A percentile compares a stretch with the other conserved stretches of the same genome.
Conservation (phyloP, 495 filamentous ascomycete species). For the Aspergillus steynii region DNA sequence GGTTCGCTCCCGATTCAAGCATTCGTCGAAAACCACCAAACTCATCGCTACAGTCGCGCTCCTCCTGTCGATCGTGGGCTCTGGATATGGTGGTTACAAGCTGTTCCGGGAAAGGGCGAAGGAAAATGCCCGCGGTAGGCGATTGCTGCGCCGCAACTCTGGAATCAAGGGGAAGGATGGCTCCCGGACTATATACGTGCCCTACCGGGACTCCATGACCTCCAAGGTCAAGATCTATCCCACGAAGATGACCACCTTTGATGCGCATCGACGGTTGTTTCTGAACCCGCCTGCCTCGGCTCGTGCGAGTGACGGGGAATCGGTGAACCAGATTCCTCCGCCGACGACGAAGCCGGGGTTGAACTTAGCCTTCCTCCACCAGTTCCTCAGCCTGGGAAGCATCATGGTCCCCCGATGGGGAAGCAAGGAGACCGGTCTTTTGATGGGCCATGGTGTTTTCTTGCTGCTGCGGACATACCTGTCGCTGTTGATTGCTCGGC, state of each 20-base stretch:
- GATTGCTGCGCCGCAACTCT: slow-evolving; percentile 85
- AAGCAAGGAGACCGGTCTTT: slow-evolving; percentile 88
- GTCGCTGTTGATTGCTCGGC: slow-evolving; percentile 84
- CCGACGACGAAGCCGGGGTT: slow-evolving; percentile 86
- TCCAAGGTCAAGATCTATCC: slow-evolving; percentile 88
- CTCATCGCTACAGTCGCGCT: slow-evolving; percentile 75
- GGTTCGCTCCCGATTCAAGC: slow-evolving; percentile 58
- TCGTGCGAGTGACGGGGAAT: slow-evolving; percentile 67
- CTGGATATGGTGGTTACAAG: slow-evolving; percentile 71
- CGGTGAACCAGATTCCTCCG: slow-evolving; percentile 69
- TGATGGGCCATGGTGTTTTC: slow-evolving; percentile 72
- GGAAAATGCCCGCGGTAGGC: slow-evolving; percentile 76
- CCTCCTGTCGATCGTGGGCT: slow-evolving; percentile 69
- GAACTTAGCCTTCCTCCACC: slow-evolving; percentile 97
- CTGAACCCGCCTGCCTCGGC: slow-evolving; percentile 83
- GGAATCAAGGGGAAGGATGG: slow-evolving; percentile 92
- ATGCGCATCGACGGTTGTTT: slow-evolving; percentile 92
- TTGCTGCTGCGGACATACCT: slow-evolving; percentile 87
- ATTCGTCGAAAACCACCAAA: slow-evolving; percentile 65
- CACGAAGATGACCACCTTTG: slow-evolving; percentile 93
- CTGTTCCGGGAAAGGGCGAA: slow-evolving; percentile 68
- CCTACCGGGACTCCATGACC: slow-evolving; percentile 76
- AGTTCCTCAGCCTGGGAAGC: slow-evolving; percentile 90
- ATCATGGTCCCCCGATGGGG: slow-evolving; percentile 97
- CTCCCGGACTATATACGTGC: slow-evolving; percentile 89